A percentile compares a stretch with the other conserved stretches of the same genome.
Evolutionary conservation across 2,329 filamentous ascomycete genomes (phyloP).

Genomic region (Epicoccum nigrum): DNA sequence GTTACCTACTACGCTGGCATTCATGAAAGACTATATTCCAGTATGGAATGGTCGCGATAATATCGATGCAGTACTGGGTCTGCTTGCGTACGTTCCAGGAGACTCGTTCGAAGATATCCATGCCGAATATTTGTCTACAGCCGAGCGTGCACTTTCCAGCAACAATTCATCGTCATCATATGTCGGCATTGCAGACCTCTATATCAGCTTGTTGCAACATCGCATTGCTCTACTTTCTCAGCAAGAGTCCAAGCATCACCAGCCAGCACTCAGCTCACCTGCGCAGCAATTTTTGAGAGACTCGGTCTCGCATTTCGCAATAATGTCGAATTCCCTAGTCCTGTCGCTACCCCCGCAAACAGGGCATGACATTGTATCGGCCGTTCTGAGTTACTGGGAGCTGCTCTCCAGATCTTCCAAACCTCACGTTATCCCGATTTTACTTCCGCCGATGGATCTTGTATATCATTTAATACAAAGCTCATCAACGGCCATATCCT

Average conservation of each 20-base stretch:
- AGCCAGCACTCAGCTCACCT: slow-evolving; percentile 45
- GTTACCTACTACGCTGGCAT: slow-evolving; percentile 36
- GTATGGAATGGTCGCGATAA: slow-evolving; percentile 46
- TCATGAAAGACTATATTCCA: slow-evolving; percentile 44
- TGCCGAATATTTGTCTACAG: slow-evolving; percentile 44
- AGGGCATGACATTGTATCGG: slow-evolving; percentile 56
- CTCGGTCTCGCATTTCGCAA: slow-evolving; percentile 39
- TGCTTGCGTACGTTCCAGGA: slow-evolving; percentile 53
- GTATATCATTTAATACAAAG: slow-evolving; percentile 75
- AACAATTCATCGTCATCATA: slow-evolving; percentile 57
- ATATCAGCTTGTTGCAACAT: slow-evolving; percentile 68
- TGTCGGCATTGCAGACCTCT: slow-evolving; percentile 67
- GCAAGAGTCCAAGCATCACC: slow-evolving; percentile 13
- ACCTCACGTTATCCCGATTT: slow-evolving; percentile 61
- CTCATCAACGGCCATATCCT: slow-evolving; percentile 66
- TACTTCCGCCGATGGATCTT: slow-evolving; percentile 69
- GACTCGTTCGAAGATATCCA: slow-evolving; percentile 57
- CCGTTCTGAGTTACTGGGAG: slow-evolving; percentile 71
- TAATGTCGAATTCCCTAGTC: slow-evolving; percentile 38
- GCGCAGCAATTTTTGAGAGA: slow-evolving; percentile 46
- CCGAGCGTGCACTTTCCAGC: slow-evolving; percentile 51
- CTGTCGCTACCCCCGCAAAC: slow-evolving; percentile 29
- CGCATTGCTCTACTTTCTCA: slow-evolving; percentile 51
- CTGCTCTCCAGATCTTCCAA: slow-evolving; percentile 54
- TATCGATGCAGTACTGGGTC: slow-evolving; percentile 57